Evolutionary conservation across 2,329 filamentous ascomycete species (phyloP), one percentile per base, ranked within the genome.

Genomic region (Beauveria pseudobassiana): DNA sequence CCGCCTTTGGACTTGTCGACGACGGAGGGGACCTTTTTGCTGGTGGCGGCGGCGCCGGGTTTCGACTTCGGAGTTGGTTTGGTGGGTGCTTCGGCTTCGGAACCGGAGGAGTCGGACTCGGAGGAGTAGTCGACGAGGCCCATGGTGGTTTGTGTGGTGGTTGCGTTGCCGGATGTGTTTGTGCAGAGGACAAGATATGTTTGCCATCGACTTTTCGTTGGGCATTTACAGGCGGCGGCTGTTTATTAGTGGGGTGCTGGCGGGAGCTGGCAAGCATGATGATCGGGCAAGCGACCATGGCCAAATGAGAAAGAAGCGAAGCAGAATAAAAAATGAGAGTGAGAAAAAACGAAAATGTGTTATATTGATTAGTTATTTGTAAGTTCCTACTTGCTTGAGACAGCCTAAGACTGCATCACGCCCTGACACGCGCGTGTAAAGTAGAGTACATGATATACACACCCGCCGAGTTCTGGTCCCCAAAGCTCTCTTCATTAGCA

Each of bases 1-100:
- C 88, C 86, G 8, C 90, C 86, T 71, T 92, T 91, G 61, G 87
- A 83, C 71, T 88, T 85, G 75, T 95, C 89, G 74, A 96, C 85
- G 61, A 95, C 85, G 74, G 92, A 93, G 69, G 89, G 87, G 20
- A 84, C 77, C 63, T 87, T 82, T 73, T 90, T 83, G 28, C 49
- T 20, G 49, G 4, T 24, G 77, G 69, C 24, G 70, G 62, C 12
- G 30, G 10, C 30, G 30, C 12, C 12, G 4, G 46, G 63, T 68
- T 59, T 50, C 66, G 64, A 66, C 68, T 78, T 73, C 24, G 71
- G 60, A 51, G 66, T 66, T 8, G 70, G 69, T 62, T 71, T 69
- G 53, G 62, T n/a, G 48, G 57, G 38, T 7, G 69, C 63, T 62
- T 74, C 73, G 43, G 74, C 63, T 60, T 90, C 87, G 18, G 80